Percentiles rank a stretch among this genome's conserved stretches.
Evolutionary conservation across 805 yeast species (phyloP).

Genomic region (Tetrapisispora fleetii): DNA sequence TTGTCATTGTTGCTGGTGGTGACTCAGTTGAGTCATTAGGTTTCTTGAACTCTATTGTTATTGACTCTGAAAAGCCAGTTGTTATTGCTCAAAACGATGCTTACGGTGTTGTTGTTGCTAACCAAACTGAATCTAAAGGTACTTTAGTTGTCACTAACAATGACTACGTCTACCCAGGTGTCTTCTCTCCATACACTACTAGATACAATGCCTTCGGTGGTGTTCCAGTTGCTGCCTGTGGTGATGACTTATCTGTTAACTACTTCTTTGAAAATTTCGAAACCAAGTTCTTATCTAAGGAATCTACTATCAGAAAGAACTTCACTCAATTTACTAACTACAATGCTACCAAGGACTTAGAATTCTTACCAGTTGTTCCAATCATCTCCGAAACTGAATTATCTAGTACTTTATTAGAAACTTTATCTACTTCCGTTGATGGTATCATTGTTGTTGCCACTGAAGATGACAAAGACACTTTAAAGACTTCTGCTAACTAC

Average conservation of each 20-base stretch:
- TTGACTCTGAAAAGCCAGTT: slow-evolving; percentile 16
- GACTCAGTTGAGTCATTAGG: slow-evolving; percentile 21
- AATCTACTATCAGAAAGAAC: slow-evolving; percentile 16
- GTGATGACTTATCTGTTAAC: slow-evolving; percentile 10
- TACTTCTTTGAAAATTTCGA: slow-evolving; percentile 21
- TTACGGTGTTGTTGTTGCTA: slow-evolving; percentile 17
- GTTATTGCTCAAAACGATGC: slow-evolving; percentile 17
- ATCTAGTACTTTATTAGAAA: slow-evolving; percentile 8
- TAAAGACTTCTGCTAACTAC: slow-evolving; percentile 6
- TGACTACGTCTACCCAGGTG: slow-evolving; percentile 18
- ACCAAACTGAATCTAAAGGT: slow-evolving; percentile 15
- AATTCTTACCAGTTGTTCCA: slow-evolving; percentile 15
- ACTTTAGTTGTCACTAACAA: slow-evolving; percentile 15
- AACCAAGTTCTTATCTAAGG: slow-evolving; percentile 12
- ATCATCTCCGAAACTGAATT: slow-evolving; percentile 19
- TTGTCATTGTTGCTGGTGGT: slow-evolving; percentile 15
- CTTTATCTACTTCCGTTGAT: slow-evolving; percentile 13
- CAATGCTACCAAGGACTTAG: slow-evolving; percentile 1
- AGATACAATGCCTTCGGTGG: slow-evolving; percentile 6
- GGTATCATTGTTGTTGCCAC: slow-evolving; percentile 24
- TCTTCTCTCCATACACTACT: slow-evolving; percentile 12
- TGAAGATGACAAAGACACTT: slow-evolving; percentile 14
- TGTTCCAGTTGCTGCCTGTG: slow-evolving; percentile 20
- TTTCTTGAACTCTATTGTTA: slow-evolving; percentile 19
- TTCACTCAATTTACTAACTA: slow-evolving; percentile 17